phyloP scores from a whole-genome alignment of 2,329 filamentous ascomycete species.

The Hymenoscyphus repandus region DNA sequence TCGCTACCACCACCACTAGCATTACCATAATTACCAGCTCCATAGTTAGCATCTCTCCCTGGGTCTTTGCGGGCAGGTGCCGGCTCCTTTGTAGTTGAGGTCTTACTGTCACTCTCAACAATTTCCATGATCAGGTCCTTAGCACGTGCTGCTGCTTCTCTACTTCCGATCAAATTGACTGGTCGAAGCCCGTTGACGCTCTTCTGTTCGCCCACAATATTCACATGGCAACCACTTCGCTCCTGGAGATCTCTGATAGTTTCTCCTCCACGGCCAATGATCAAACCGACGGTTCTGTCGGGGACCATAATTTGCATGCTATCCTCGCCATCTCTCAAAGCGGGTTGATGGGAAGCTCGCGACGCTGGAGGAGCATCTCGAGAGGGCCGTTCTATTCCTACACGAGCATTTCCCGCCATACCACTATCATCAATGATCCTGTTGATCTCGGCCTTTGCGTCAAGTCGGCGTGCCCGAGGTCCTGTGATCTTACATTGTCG shows the following conservation, averaged over 20 bases:
- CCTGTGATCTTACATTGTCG: slow-evolving; percentile 85
- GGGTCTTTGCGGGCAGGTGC: slow-evolving; percentile 39
- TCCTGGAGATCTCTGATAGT: slow-evolving; percentile 91
- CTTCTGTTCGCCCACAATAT: slow-evolving; percentile 90
- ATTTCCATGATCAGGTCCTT: slow-evolving; percentile 91
- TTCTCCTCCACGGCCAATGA: slow-evolving; percentile 89
- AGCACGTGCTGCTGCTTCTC: slow-evolving; percentile 67
- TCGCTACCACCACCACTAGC: slow-evolving; percentile 43
- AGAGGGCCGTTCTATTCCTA: slow-evolving; percentile 35
- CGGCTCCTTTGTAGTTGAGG: slow-evolving; percentile 31
- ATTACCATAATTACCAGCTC: slow-evolving; percentile 35
- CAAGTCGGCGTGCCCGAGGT: slow-evolving; percentile 62
- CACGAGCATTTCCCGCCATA: slow-evolving; percentile 39
- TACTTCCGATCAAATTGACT: slow-evolving; percentile 82
- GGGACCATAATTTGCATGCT: slow-evolving; percentile 92
- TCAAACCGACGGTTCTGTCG: slow-evolving; percentile 85
- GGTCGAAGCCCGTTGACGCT: slow-evolving; percentile 85
- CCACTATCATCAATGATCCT: slow-evolving; percentile 84
- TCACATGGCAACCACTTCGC: slow-evolving; percentile 88
- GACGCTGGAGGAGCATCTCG: slow-evolving; percentile 27
- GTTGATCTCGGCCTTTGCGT: slow-evolving; percentile 78
- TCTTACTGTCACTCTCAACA: slow-evolving; percentile 80
- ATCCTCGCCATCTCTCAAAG: slow-evolving; percentile 73
- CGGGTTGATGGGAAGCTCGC: slow-evolving; percentile 36
- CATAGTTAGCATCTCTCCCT: slow-evolving; percentile 38